Percentiles rank a stretch among this genome's conserved stretches.
Evolutionary conservation across 1,284 basidiomycete species (phyloP).

Genomic region (Ganoderma sp.): DNA sequence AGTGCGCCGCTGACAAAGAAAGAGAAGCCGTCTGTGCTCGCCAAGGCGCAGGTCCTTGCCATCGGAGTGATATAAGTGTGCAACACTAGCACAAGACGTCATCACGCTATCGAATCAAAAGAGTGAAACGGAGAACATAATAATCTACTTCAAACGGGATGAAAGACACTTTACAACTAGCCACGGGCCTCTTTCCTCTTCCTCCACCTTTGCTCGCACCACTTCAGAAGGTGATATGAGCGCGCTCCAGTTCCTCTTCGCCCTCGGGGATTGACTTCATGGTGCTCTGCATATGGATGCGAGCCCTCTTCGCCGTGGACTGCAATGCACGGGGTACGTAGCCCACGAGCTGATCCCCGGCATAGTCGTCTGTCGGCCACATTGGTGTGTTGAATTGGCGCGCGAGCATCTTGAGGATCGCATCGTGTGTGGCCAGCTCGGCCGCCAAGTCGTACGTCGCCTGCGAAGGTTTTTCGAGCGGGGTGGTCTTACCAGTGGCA

Average conservation of each 20-base stretch:
- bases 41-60: neutral
- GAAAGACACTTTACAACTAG: no score
- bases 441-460: neutral
- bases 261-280: neutral
- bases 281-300: neutral
- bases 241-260: neutral
- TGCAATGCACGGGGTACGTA: neutral
- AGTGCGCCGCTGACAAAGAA: slow-evolving; percentile 7
- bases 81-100: no score
- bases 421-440: neutral
- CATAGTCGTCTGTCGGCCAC: neutral
- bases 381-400: neutral
- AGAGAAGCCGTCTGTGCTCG: slow-evolving; percentile 1
- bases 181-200: no score
- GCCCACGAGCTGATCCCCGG: neutral
- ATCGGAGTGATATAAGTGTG: no score
- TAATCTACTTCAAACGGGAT: no score
- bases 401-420: neutral
- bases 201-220: no score
- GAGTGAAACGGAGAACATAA: no score
- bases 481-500: neutral
- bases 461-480: neutral
- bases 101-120: no score
- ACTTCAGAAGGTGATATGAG: neutral
- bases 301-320: neutral